phyloP scores from a whole-genome alignment of 2,329 filamentous ascomycete genomes.

The Clarireedia monteithiana region DNA sequence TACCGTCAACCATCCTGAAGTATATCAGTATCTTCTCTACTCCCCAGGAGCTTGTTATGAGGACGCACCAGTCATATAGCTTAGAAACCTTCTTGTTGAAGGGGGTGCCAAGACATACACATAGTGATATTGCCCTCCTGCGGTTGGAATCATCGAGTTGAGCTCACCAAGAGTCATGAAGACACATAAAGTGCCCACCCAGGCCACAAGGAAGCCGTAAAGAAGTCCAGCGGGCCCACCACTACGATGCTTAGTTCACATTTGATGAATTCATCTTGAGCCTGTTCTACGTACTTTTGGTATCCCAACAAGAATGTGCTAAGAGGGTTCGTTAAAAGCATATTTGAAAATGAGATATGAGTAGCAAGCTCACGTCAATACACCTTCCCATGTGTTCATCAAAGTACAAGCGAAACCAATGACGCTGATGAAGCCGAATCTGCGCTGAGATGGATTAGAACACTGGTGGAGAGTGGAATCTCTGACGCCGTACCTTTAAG shows the following conservation, averaged over 20 bases:
- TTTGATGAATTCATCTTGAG: neutral
- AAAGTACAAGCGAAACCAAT: constrained; percentile 46
- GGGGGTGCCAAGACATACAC: constrained; percentile 45
- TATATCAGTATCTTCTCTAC: neutral
- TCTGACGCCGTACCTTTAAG: constrained; percentile 23
- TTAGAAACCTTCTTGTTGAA: constrained; percentile 43
- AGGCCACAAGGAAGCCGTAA: constrained; percentile 42
- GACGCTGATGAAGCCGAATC: constrained; percentile 43
- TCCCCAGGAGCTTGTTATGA: neutral
- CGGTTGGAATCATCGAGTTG: constrained; percentile 33
- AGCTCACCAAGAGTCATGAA: constrained; percentile 36
- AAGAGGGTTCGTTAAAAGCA: neutral
- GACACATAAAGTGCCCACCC: constrained; percentile 38
- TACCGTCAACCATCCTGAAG: constrained; percentile 41
- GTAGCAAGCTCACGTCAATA: constrained; percentile 23
- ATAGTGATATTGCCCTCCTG: constrained; percentile 53
- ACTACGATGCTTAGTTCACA: constrained; percentile 25
- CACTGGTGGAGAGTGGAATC: neutral
- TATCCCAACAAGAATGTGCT: neutral
- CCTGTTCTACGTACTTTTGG: neutral
- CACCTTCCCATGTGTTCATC: constrained; percentile 44
- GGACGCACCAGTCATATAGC: constrained; percentile 38
- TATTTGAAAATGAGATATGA: neutral
- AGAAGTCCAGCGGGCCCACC: constrained; percentile 46
- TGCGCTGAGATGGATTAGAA: neutral